Percentiles rank a stretch among this genome's conserved stretches.
Conservation (phyloP, 2,329 filamentous ascomycete species). For the Claviceps sp. region DNA sequence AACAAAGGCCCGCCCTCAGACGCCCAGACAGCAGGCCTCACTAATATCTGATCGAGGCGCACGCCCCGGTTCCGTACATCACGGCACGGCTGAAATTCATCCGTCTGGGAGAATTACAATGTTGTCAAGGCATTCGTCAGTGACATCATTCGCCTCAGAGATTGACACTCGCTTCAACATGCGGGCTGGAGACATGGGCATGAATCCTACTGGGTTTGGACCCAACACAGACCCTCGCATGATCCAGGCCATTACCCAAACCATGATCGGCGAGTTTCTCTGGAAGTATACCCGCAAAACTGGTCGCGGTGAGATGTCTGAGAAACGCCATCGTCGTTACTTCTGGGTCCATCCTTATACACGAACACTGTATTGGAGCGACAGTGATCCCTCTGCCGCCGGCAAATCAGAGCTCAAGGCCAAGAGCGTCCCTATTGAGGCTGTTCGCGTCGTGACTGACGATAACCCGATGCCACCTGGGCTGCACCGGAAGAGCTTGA, state of each 20-base stretch:
- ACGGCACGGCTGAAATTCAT: conserved; percentile 33
- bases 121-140: conserved; percentile 52
- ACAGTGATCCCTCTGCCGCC: conserved; percentile 67
- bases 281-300: conserved; percentile 98
- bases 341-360: conserved; percentile 99
- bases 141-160: conserved; percentile 92
- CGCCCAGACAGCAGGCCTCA: conserved; percentile 39
- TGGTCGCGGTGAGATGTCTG: conserved; percentile 77
- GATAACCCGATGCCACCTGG: conserved; percentile 93
- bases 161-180: conserved; percentile 85
- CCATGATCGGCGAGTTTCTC: conserved; percentile 97
- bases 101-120: conserved; percentile 29
- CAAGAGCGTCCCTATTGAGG: conserved; percentile 92
- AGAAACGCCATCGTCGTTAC: conserved; percentile 82
- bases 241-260: conserved; percentile 98
- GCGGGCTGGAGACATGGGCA: conserved; percentile 38
- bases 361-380: conserved; percentile 91
- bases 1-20: conserved; percentile 41
- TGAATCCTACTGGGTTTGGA: conserved; percentile 45
- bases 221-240: conserved; percentile 82
- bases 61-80: conserved; percentile 33
- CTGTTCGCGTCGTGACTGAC: conserved; percentile 80
- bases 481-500: conserved; percentile 82
- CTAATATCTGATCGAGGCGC: conserved; percentile 34
- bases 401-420: conserved; percentile 60